Evolutionary conservation across 495 filamentous ascomycete genomes (phyloP).

Genomic region (Podospora sp.): DNA sequence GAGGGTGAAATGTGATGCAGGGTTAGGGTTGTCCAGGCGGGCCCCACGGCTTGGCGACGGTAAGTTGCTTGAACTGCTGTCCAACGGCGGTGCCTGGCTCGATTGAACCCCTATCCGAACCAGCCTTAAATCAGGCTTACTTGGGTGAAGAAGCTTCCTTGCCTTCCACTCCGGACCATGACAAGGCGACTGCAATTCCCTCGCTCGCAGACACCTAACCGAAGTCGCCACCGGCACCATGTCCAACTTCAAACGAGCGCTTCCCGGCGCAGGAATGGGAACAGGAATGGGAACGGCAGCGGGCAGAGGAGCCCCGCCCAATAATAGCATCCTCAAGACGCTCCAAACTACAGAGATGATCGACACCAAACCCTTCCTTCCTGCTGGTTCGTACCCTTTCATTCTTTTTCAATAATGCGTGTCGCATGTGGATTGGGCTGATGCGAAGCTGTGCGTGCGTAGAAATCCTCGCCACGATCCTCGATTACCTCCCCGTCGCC

Average conservation of each 20-base stretch:
- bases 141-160: neutral
- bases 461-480: constrained; percentile 88
- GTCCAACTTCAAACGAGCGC: constrained; percentile 30
- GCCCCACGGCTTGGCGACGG: neutral
- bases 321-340: constrained; percentile 65
- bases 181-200: constrained; percentile 6
- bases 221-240: constrained; percentile 15
- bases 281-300: neutral
- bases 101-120: neutral
- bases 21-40: neutral
- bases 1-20: neutral
- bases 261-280: neutral
- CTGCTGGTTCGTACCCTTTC: constrained; percentile 63
- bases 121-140: neutral
- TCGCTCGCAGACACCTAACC: neutral
- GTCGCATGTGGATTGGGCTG: neutral
- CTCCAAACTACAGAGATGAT: constrained; percentile 77
- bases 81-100: neutral
- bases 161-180: constrained; percentile 7
- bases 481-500: constrained; percentile 83
- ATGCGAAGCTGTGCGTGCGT: neutral
- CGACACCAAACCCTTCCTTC: constrained; percentile 71
- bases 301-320: constrained; percentile 15
- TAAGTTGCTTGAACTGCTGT: neutral
- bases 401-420: neutral